Base-by-base conservation (phyloP, 2,329 filamentous ascomycete genomes). In the Eurotiales sp. region DNA sequence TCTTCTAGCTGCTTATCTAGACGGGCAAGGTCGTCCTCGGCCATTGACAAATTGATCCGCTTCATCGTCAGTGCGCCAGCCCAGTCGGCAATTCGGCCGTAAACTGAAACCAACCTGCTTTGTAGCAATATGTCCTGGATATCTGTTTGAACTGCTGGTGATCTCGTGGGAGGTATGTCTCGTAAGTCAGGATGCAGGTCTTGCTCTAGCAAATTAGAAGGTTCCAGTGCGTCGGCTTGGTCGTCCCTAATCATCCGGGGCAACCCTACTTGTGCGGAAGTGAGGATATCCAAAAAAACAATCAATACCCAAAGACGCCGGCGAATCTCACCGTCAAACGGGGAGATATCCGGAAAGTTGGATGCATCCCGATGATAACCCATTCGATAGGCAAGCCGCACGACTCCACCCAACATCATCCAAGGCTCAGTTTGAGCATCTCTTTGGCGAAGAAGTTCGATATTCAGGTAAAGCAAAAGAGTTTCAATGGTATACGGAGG, bases 321-420 rank as follows among this genome's bases (percentile, higher is more conserved):
- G 1, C 68, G 63, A 63, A 71, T 70, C 49, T 72, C 69, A 2
- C 59, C 64, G 25, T 66, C 59, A 43, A 70, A 68, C 6, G 30
- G 22, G 19, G 51, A 39, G 1, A 62, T 58, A 10, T 67, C 63
- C 1, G 59, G 46, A 47, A 70, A 67, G 12, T 65, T 61, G 2
- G 62, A 61, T 4, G 69, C 65, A 22, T 75, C 72, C n/a, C 71
- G 65, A 46, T 74, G 73, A 50, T 72, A 71, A 2, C 72, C 72
- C 68, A 72, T 71, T 2, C 67, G 65, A 46, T 65, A 54, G 15
- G 65, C 61, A 36, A 70, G 53, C 12, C 62, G 60, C n/a, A 67
- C 49, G 29, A 60, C 56, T 23, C 63, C 57, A 11, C 62, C 55
- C 17, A 67, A 49, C 14, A 67, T 52, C 15, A 69, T 49, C 60